Conservation (phyloP, 1,284 basidiomycete species). For the Rhodotorula sp. region DNA sequence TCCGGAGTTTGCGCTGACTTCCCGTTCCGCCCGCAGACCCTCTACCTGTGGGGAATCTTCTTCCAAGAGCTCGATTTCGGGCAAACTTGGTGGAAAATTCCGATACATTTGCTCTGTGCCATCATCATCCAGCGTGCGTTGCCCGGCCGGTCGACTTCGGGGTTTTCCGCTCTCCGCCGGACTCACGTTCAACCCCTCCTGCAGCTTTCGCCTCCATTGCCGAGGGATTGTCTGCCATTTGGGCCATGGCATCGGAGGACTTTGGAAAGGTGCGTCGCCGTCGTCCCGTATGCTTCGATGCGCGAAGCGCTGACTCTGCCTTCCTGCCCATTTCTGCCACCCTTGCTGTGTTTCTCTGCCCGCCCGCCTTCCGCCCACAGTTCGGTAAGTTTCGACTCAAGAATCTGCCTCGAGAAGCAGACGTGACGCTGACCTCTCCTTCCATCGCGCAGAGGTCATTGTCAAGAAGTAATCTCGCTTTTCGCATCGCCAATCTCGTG, state of each 20-base stretch:
- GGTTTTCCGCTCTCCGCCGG: not conserved
- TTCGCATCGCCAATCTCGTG: too few species aligned
- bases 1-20: constrained; percentile 33
- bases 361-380: not conserved
- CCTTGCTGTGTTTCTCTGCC: too few species aligned
- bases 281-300: too few species aligned
- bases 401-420: too few species aligned
- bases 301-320: too few species aligned
- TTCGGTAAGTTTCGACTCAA: not conserved
- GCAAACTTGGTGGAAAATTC: constrained; percentile 47
- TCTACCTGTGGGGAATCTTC: constrained; percentile 46
- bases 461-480: constrained; percentile 29
- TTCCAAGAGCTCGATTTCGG: constrained; percentile 48
- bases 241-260: constrained; percentile 48
- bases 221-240: constrained; percentile 50
- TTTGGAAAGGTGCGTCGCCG: constrained; percentile 27
- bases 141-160: not conserved
- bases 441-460: constrained; percentile 26
- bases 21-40: constrained; percentile 38
- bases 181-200: not conserved
- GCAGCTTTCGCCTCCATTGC: constrained; percentile 48
- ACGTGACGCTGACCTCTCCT: not conserved
- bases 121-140: constrained; percentile 46
- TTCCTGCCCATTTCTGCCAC: too few species aligned
- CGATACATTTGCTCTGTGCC: constrained; percentile 45